Base-by-base conservation (phyloP, 2,329 filamentous ascomycete genomes). In the Penicillium corylophilum region DNA sequence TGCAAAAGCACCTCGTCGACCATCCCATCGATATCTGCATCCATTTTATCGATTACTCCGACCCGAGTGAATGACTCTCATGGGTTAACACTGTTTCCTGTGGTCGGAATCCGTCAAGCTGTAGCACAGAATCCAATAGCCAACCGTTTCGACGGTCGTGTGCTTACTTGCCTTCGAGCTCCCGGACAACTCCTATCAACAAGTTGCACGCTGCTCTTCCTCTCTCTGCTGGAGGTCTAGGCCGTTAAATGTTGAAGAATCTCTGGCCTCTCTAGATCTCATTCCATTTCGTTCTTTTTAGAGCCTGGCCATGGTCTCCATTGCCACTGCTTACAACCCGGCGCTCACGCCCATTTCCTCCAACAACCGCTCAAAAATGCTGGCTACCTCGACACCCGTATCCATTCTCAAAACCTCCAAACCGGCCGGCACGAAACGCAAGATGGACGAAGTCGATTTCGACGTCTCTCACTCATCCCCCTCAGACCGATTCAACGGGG, bases 381-480 rank as follows among this genome's bases (percentile, higher is more conserved):
- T 65, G 13, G 55, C 59, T 24, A 52, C 63, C 18, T 67, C 70
- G 4, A 66, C 67, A 24, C 67, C 67, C 43, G 62, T 65, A 28
- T 67, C 71, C 26, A 74, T 72, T 36, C 56, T 72, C 39, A 74
- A 74, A 52, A 64, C 63, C 28, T 64, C 71, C 31, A 73, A 72
- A 43, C 52, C 55, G 6, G 50, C 61, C 6, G 68, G 65, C 29
- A 59, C 63, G 15, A 74, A 74, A 57, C 71, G 72, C 56, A 73
- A 68, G 48, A 67, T 68, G 60, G 63, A 70, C 16, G 70, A 72
- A 18, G 54, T 69, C 46, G 64, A 71, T 46, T 55, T 72, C 22
- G 63, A 63, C 13, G 64, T 69, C 16, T 68, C 69, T 8, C 63
- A 68, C 1, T 65, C 67, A 15, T 65, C 69, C 23, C 54, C 59